Evolutionary conservation across 73 alveolate genomes (phyloP).

Genomic region (Paramecium octaurelia): DNA sequence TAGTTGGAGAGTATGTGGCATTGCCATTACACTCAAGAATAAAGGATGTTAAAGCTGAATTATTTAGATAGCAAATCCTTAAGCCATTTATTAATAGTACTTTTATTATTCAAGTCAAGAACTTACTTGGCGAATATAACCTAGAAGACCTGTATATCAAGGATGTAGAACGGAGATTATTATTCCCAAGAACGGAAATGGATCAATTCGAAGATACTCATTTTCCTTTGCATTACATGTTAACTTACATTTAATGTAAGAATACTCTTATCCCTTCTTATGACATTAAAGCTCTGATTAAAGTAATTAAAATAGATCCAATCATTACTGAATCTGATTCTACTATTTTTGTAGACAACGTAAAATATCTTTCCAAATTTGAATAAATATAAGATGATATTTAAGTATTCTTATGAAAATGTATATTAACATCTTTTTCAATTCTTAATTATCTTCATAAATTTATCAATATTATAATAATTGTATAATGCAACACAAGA

Average conservation of each 20-base stretch:
- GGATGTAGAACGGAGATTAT: conserved; percentile 2
- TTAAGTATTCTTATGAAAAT: not conserved
- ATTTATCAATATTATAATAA: too few relatives aligned
- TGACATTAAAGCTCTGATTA: not conserved
- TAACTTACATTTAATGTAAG: not conserved
- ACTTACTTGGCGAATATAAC: not conserved
- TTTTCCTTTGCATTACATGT: not conserved
- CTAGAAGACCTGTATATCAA: not conserved
- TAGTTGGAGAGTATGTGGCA: not conserved
- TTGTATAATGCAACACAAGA: not conserved
- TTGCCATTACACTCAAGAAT: not conserved
- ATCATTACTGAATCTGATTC: not conserved
- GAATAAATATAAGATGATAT: not conserved
- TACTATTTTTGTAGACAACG: not conserved
- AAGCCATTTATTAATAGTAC: not conserved
- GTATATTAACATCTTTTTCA: not conserved
- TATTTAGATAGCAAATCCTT: not conserved
- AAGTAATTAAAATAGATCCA: not conserved
- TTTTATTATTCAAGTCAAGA: not conserved
- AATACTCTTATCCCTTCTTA: not conserved
- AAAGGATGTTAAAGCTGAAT: not conserved
- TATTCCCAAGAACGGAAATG: not conserved
- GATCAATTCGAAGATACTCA: not conserved
- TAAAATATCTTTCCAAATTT: not conserved
- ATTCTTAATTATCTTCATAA: not conserved